Base-by-base conservation (phyloP, 257 asterid genomes). In the Solanum medicagineum region DNA sequence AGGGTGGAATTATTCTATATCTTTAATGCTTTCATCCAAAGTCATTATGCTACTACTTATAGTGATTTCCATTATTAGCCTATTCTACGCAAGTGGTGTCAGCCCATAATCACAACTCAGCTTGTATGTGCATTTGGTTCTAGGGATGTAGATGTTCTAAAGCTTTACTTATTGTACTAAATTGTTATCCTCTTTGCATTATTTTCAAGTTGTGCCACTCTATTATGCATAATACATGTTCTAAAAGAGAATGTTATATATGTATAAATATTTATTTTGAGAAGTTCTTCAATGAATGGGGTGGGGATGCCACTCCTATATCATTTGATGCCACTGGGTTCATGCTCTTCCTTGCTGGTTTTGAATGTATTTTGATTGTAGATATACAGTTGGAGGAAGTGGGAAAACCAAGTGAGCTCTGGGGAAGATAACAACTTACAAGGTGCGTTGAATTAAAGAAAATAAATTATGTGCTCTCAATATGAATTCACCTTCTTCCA, bases 341-440 rank as follows among this genome's bases (percentile, higher is more conserved):
- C 77, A 32, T 29, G 45, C 10, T 51, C 45, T 77, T 51, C 59
- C 63, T 77, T 77, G 47, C 26, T 49, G 63, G 22, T 49, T 77
- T 15, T 70, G 17, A 51, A 36, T 85, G 42, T 29, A 20, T 56
- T 49, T 49, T 85, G 45, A 74, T 88, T 89, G 91, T 79, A 95
- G 99, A 95, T 94, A 85, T 95, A 95, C 85, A 95, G 98, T 89
- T 95, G 99, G 99, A 94, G 98, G 88, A 94, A 94, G 87, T 95
- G 98, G 98, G 99, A 95, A 90, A 84, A 89, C 86, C 97, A 92
- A 86, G 93, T 91, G 19, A 86, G 89, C 59, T 77, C 85, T 9
- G 80, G 88, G 81, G 90, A 93, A 24, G 97, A 91, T 86, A 92
- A 77, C 22, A 90, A 88, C 88, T 79, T 91, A 75, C 92, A 81